These are phyloP conservation scores for Rhodotorula toruloides DNA, from an alignment of 768 basidiomycete genomes.

Conservation along the genomic window DNA sequence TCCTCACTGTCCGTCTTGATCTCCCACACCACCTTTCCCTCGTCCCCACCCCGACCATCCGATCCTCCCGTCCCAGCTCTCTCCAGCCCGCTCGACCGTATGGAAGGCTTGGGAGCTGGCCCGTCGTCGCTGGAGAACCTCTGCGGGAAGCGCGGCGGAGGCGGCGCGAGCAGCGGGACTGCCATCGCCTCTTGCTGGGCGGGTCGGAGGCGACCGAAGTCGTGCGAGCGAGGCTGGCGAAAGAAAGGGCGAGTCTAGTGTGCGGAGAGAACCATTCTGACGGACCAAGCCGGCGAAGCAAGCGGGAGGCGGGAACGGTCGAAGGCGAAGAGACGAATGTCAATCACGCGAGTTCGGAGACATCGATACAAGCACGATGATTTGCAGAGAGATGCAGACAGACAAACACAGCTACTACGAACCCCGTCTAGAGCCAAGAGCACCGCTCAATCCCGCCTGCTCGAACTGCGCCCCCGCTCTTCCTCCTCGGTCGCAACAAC, in stretches of 20 bases:
- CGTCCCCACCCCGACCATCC: too few species aligned
- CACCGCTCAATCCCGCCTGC: not conserved
- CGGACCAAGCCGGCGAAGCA: too few species aligned
- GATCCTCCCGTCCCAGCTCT: not conserved
- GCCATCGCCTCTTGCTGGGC: not conserved
- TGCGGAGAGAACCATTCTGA: too few species aligned
- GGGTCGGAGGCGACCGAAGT: not conserved
- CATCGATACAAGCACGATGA: too few species aligned
- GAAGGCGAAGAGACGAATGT: too few species aligned
- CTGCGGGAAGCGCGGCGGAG: conserved; percentile 9
- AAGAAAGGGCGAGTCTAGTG: too few species aligned
- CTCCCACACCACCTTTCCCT: not conserved
- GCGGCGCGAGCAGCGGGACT: conserved; percentile 9
- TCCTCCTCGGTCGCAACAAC: conserved; percentile 8
- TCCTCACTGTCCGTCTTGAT: conserved; percentile 22
- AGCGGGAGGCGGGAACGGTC: too few species aligned
- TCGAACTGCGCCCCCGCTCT: conserved; percentile 4
- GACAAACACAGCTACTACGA: too few species aligned
- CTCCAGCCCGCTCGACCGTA: not conserved
- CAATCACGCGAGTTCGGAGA: too few species aligned
- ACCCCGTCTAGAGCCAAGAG: not conserved
- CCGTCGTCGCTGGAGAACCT: not conserved
- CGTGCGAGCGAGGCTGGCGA: not conserved
- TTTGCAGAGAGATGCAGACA: too few species aligned
- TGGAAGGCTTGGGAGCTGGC: too few species aligned